Evolutionary conservation across 805 yeast genomes (phyloP), one percentile per base, ranked within the genome.

Genomic region (Candida broadrunensis): DNA sequence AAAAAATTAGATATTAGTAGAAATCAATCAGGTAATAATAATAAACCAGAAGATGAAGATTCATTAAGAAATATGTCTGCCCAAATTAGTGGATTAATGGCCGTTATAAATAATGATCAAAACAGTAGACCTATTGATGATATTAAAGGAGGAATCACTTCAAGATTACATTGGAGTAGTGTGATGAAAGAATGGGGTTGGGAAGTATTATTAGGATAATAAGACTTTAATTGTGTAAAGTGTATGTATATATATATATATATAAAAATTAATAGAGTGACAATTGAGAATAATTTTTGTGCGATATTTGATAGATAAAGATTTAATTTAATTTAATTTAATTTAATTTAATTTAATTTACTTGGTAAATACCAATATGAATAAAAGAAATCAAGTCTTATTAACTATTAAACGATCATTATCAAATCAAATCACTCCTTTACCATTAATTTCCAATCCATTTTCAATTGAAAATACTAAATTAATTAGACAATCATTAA

Each of bases 121-220:
- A 53, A 51, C n/a, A 52, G 51, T 8, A 60, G 55, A 12, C 58
- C 60, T 24, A 46, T 63, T 11, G 65, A 63, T 12, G 70, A 65
- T 25, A 49, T 56, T 15, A 48, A 47, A 21, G 67, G 65, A 26
- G 74, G 75, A 1, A 65, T 79, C 32, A 63, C 65, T 35, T 70
- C 78, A 23, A 68, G 75, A 62, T 60, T 80, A 5, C 87, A 83
- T 56, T 83, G 88, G 88, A 76, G 80, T 41, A 63, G 77, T 0
- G 79, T 83, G 13, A 83, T 83, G 87, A 73, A 76, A 49, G 87
- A 83, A 47, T 82, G 88, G 88, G 80, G 81, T 1, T 81, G 88
- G 86, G 88, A 83, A 54, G 83, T 83, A 8, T 56, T 82, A 26
- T 63, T 83, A 37, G 87, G 80, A 2, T 77, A 48, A 35, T 6